Percentiles rank a stretch among this genome's conserved stretches.
Evolutionary conservation across 2,329 filamentous ascomycete genomes (phyloP).

Genomic region (Colletotrichum phormii): DNA sequence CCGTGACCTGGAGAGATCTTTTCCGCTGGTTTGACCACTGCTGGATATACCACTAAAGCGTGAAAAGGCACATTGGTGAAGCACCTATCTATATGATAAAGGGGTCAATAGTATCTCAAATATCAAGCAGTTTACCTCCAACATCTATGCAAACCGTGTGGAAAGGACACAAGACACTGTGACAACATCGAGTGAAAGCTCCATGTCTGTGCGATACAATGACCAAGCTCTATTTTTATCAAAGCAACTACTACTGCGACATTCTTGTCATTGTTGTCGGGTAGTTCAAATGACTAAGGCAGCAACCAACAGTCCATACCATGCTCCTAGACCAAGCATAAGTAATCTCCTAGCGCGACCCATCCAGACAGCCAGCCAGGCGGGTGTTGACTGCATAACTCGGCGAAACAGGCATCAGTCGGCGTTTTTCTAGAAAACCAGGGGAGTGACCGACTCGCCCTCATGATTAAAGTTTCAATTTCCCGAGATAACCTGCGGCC

Average conservation of each 20-base stretch:
- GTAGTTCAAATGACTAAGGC: not conserved
- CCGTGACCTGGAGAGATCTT: not conserved
- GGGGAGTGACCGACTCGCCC: not conserved
- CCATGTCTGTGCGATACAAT: not conserved
- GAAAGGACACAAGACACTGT: not conserved
- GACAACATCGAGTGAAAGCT: not conserved
- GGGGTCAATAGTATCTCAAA: not conserved
- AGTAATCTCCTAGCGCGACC: not conserved
- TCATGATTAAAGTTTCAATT: not conserved
- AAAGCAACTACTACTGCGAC: not conserved
- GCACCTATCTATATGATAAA: not conserved
- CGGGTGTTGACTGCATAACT: not conserved
- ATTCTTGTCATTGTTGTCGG: not conserved
- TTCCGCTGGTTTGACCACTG: not conserved
- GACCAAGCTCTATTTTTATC: not conserved
- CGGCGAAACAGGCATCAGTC: not conserved
- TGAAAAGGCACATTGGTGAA: not conserved
- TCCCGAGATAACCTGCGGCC: not conserved
- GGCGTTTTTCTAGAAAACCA: not conserved
- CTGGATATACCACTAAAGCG: not conserved
- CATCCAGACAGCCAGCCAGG: not conserved
- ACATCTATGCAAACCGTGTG: not conserved
- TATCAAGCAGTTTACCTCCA: not conserved
- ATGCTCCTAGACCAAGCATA: not conserved
- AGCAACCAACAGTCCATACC: not conserved